A percentile compares a stretch with the other conserved stretches of the same genome.
Evolutionary conservation across 2,329 filamentous ascomycete genomes (phyloP).

Genomic region (Mycogone perniciosa): DNA sequence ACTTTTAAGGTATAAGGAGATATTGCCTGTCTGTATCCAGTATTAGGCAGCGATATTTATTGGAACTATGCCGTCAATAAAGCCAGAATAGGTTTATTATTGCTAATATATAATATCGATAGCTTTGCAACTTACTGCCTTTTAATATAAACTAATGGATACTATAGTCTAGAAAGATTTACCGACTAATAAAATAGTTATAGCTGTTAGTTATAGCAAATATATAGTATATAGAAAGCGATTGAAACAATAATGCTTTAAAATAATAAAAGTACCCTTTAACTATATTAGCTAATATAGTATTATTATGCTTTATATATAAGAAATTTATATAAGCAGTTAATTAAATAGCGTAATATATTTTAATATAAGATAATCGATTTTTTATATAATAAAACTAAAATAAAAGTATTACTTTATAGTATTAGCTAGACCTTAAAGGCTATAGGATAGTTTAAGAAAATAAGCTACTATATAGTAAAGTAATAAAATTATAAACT

Average conservation of each 20-base stretch:
- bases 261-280: neutral
- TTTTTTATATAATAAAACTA: neutral
- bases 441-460: slow-evolving; percentile 16
- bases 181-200: neutral
- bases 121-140: neutral
- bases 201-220: neutral
- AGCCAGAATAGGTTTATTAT: neutral
- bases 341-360: neutral
- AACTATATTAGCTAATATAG: neutral
- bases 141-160: neutral
- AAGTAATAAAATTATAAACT: slow-evolving; percentile 26
- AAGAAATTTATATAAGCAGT: neutral
- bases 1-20: too few relatives aligned
- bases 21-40: too few relatives aligned
- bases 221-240: neutral
- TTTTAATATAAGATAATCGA: neutral
- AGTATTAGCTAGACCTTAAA: neutral
- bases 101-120: neutral
- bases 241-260: neutral
- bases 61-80: neutral
- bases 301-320: neutral
- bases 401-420: neutral
- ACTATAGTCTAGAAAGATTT: neutral
- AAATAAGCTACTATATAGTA: slow-evolving; percentile 22
- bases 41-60: too few relatives aligned